Evolutionary conservation across 2,329 filamentous ascomycete species (phyloP).

Genomic region (Chalaropsis ovoidea): DNA sequence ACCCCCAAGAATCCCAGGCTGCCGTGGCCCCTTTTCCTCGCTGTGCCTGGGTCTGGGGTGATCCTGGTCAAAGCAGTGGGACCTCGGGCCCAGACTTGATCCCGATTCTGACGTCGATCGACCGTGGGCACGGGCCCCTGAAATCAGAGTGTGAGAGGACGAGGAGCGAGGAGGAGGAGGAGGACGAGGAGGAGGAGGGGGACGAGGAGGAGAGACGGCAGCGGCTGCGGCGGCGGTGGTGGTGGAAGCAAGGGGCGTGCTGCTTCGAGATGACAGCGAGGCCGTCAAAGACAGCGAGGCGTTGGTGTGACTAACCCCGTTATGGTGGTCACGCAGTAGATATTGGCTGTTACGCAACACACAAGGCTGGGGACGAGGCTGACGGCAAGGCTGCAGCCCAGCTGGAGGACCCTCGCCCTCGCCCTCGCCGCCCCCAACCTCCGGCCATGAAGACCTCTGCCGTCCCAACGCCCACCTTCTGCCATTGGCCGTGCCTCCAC

Average conservation of each 20-base stretch:
- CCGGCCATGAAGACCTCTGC: too few relatives aligned
- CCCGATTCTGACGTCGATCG: constrained; percentile 24
- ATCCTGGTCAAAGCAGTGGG: constrained; percentile 19
- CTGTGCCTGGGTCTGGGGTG: constrained; percentile 5
- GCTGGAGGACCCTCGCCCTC: too few relatives aligned
- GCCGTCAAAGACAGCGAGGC: too few relatives aligned
- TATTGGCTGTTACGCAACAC: too few relatives aligned
- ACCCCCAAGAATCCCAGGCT: neutral
- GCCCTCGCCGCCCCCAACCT: too few relatives aligned
- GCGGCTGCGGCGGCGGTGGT: neutral
- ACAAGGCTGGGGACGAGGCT: neutral
- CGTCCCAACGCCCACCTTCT: too few relatives aligned
- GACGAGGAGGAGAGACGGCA: neutral
- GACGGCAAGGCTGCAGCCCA: neutral
- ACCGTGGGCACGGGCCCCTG: constrained; percentile 13
- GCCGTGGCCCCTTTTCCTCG: constrained; percentile 20
- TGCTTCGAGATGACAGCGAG: neutral
- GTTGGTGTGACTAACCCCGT: neutral
- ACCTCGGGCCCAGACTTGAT: constrained; percentile 12
- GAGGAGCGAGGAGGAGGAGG: too few relatives aligned
- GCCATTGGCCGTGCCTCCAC: too few relatives aligned
- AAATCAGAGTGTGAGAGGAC: neutral
- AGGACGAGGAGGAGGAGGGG: too few relatives aligned
- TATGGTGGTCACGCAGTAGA: neutral
- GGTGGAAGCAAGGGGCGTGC: neutral